Evolutionary conservation across 2,329 filamentous ascomycete species (phyloP).

Genomic region (Fusarium pininemorale): DNA sequence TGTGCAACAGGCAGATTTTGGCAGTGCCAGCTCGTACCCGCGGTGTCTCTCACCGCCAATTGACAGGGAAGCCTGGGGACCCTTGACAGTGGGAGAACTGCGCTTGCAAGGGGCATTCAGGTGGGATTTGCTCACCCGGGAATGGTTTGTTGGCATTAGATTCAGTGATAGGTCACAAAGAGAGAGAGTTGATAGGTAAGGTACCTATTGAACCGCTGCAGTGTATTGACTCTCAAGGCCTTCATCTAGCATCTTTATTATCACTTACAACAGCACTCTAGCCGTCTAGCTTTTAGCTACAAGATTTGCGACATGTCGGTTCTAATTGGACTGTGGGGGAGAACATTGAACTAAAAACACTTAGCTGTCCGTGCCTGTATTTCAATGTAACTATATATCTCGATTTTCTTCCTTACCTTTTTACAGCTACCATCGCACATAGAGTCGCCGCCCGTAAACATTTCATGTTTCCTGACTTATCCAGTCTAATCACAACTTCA

Average conservation of each 20-base stretch:
- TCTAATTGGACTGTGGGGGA: background rate
- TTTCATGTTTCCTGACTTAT: background rate
- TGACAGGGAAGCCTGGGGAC: constrained; percentile 37
- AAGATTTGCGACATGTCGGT: background rate
- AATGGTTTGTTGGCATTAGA: background rate
- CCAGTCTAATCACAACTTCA: background rate
- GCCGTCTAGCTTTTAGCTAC: background rate
- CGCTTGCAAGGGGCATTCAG: constrained; percentile 38
- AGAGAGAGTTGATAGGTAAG: background rate
- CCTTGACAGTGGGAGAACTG: constrained; percentile 27
- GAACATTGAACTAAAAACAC: background rate
- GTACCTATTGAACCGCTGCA: background rate
- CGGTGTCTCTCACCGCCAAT: constrained; percentile 42
- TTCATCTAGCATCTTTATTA: background rate
- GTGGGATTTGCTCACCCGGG: constrained; percentile 17
- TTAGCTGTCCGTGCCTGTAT: background rate
- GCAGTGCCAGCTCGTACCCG: constrained; percentile 25
- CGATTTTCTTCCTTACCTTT: background rate
- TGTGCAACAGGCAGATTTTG: constrained; percentile 16
- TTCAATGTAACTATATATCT: background rate
- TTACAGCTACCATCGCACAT: background rate
- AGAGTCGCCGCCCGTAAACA: background rate
- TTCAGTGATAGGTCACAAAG: background rate
- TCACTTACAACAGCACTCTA: background rate
- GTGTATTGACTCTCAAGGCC: background rate